Base-by-base conservation (phyloP, 768 basidiomycete genomes). In the Leucocoprinus leucothites region DNA sequence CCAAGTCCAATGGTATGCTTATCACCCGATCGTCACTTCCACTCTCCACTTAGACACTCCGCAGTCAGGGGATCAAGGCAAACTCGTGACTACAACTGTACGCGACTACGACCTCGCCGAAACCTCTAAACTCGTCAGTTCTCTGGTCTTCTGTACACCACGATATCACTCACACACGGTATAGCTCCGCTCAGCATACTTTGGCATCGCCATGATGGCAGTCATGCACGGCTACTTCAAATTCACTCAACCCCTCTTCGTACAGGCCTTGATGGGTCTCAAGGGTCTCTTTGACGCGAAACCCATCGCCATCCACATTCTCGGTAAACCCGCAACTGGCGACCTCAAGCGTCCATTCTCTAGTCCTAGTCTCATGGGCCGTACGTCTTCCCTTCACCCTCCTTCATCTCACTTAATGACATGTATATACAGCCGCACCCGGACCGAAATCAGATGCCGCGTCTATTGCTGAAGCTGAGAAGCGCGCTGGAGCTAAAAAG, bases 221-320 rank as follows among this genome's bases (percentile, higher is more conserved):
- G 87, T 94, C 79, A 85, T 98, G 77, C 96, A 99, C 75, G 58
- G 89, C 50, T 98, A 98, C 82, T 77, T 98, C 74, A 85, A 90
- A 68, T 98, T 91, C 81, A 95, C 94, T 6, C 95, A 96, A 67
- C 96, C 96, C 6, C 83, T 98, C 61, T 96, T 98, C 74, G 89
- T 98, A 61, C 96, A 98, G 70, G 82, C 82, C 11, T 81, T 99
- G 61, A 97, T 96, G 93, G 91, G 91, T n/a, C 55, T 97, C 65
- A 98, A 99, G 78, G 82, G 79, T 42, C 70, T 95, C 25, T 91
- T 89, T 70, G 95, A 98, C 64, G 86, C 89, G 55, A 93, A 93
- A 67, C 81, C 82, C 16, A 80, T 95, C 59, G 78, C 85, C 36
- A 87, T 99, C 57, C 87, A 96, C 75, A 43, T 98, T 51, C 73